Evolutionary conservation across 2,329 filamentous ascomycete genomes (phyloP), one percentile per base, ranked within the genome.

Genomic region (Diaporthe sp.): DNA sequence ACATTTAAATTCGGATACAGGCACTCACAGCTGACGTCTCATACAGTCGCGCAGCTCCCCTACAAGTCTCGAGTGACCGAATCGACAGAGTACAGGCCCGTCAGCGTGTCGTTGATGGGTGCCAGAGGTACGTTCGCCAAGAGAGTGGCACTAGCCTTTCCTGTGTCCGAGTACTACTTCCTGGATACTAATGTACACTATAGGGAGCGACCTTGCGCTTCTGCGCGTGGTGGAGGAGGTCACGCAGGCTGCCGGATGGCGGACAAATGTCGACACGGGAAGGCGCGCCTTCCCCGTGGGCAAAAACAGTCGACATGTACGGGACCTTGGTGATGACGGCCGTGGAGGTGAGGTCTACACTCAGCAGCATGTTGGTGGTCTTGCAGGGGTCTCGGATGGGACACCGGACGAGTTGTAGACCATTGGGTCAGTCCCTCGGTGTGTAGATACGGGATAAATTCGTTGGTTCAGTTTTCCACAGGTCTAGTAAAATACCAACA

Each of bases 21-120:
- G 4, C 22, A 10, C 10, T 0, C 15, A 15, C 28, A 46, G 49
- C 75, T 76, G 22, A 34, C 1, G 0, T 3, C 22, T 31, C 7
- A 1, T 17, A 57, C 25, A 76, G 75, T 75, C 25, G 75, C 75
- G 13, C 75, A 76, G 12, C 53, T 75, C 25, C 61, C 75, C 39
- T 76, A 76, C 31, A 51, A 75, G 17, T 76, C 75, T 53, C 73
- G 62, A 28, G 42, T 76, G 22, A 76, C 61, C 39, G 57, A 60
- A 53, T 44, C 19, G n/a, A 19, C n/a, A 17, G 75, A 76, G 46
- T 75, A 75, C 10, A 62, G 37, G 37, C 75, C 75, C 4, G 58
- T 76, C 34, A 73, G 73, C 44, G 62, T 49, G 37, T 75, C 73
- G 0, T 58, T 76, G 31, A 76, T 76, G 75, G 73, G 75, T 34